Conservation (phyloP, 2,329 filamentous ascomycete species). For the Alternaria atra region DNA sequence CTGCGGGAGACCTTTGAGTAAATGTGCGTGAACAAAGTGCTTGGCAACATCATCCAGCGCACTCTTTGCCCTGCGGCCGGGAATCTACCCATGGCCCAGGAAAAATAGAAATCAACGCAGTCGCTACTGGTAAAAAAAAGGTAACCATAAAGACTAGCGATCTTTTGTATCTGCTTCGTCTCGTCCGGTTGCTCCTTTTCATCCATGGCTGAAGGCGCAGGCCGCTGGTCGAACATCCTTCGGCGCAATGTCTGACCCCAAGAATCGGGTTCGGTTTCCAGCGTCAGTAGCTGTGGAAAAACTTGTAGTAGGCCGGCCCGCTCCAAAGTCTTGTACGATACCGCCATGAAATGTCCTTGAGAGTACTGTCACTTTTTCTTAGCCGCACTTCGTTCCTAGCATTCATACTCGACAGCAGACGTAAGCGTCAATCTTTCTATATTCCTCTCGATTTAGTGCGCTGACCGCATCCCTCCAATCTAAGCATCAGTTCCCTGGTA, state of each 20-base stretch:
- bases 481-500: slow-evolving; percentile 19
- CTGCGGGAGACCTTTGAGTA: not conserved
- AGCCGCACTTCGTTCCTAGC: not conserved
- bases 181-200: not conserved
- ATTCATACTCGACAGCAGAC: not conserved
- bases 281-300: not conserved
- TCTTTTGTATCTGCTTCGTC: not conserved
- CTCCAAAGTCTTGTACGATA: not conserved
- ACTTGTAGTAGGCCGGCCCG: not conserved
- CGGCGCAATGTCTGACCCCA: not conserved
- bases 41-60: not conserved
- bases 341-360: not conserved
- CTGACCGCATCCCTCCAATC: not conserved
- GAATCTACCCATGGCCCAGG: not conserved
- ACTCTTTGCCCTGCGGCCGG: not conserved
- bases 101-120: not conserved
- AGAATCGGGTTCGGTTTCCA: not conserved
- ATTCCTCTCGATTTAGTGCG: not conserved
- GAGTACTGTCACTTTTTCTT: not conserved
- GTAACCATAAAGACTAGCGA: not conserved
- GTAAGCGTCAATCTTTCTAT: not conserved
- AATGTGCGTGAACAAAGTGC: not conserved
- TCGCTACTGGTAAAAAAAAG: not conserved
- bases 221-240: not conserved
- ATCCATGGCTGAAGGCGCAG: too few relatives aligned